A percentile compares a stretch with the other conserved stretches of the same genome.
phyloP scores from a whole-genome alignment of 1,139 yeast species.

The Saccharomyces hybrid region DNA sequence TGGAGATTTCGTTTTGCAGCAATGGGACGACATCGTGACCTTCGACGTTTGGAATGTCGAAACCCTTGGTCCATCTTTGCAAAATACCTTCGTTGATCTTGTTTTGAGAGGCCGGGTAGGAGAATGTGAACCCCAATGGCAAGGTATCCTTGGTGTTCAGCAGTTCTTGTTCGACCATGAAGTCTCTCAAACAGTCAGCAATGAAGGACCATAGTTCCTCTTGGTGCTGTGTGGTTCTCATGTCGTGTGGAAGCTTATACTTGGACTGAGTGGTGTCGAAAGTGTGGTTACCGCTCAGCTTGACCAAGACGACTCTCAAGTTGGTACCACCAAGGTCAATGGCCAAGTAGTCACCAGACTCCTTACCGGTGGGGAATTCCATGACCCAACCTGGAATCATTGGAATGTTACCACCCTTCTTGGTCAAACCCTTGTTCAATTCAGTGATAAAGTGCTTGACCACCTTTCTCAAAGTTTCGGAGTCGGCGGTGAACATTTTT shows the following conservation, averaged over 20 bases:
- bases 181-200: constrained; percentile 67
- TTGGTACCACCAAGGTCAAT: constrained; percentile 95
- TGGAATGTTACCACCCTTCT: constrained; percentile 77
- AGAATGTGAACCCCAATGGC: constrained; percentile 92
- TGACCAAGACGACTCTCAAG: constrained; percentile 80
- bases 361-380: constrained; percentile 87
- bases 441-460: constrained; percentile 64
- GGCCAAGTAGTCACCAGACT: constrained; percentile 82
- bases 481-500: constrained; percentile 53
- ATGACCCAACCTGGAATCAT: constrained; percentile 97
- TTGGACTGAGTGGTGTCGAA: constrained; percentile 81
- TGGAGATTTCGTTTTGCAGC: constrained; percentile 68
- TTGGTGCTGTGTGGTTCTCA: constrained; percentile 65
- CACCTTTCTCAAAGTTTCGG: constrained; percentile 53
- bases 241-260: constrained; percentile 60
- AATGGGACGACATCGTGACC: constrained; percentile 91
- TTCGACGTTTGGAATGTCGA: constrained; percentile 88
- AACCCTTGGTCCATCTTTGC: constrained; percentile 98
- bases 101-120: constrained; percentile 82
- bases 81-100: constrained; percentile 79
- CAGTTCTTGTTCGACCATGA: constrained; percentile 55
- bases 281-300: constrained; percentile 66
- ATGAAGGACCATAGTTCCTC: constrained; percentile 80
- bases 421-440: constrained; percentile 70
- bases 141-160: constrained; percentile 45